phyloP scores from a whole-genome alignment of 2,329 filamentous ascomycete species.

The Trichoderma aggressivum region DNA sequence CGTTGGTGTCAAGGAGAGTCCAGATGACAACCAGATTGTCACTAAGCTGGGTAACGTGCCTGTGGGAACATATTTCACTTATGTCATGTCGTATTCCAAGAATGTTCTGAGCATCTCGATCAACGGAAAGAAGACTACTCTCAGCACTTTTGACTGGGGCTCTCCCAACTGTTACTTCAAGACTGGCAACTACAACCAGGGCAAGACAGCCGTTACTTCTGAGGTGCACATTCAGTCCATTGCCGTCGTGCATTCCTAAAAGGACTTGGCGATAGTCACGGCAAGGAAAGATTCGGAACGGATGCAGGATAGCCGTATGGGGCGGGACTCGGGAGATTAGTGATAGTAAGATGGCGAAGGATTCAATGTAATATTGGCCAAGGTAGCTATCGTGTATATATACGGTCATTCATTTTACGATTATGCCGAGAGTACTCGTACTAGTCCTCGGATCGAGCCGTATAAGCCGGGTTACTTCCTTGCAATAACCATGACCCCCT shows the following conservation, averaged over 20 bases:
- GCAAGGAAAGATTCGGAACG: background rate
- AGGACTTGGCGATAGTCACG: background rate
- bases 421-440: background rate
- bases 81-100: constrained; percentile 37
- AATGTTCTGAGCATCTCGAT: constrained; percentile 32
- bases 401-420: background rate
- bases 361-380: background rate
- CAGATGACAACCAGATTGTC: constrained; percentile 32
- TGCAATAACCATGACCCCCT: background rate
- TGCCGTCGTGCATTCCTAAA: constrained; percentile 27
- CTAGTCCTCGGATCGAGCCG: background rate
- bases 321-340: background rate
- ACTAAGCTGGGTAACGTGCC: constrained; percentile 33
- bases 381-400: background rate
- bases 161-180: constrained; percentile 37
- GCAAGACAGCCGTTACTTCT: constrained; percentile 23
- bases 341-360: background rate
- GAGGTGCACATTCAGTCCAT: constrained; percentile 28
- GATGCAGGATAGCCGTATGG: background rate
- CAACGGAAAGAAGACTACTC: constrained; percentile 28
- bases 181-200: constrained; percentile 38
- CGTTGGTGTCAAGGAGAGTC: constrained; percentile 33
- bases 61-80: constrained; percentile 34
- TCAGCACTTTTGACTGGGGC: constrained; percentile 30
- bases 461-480: background rate